A percentile compares a stretch with the other conserved stretches of the same genome.
Evolutionary conservation across 164 flowering plant genomes (phyloP).

Genomic region (Umbilicus rupestris): DNA sequence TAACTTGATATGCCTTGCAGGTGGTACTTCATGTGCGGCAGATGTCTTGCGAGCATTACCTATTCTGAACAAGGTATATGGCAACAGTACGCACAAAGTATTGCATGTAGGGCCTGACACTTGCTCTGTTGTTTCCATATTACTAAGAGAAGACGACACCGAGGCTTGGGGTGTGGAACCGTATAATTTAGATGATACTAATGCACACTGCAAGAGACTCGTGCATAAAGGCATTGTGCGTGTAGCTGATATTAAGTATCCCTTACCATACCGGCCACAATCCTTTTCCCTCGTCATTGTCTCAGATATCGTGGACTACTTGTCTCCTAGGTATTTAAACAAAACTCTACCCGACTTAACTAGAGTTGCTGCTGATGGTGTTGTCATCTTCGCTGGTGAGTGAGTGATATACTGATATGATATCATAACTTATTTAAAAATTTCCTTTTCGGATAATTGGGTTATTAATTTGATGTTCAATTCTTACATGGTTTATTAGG

Average conservation of each 20-base stretch:
- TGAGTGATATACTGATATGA: slow-evolving; percentile 33
- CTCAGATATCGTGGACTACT: slow-evolving; percentile 84
- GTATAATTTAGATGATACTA: slow-evolving; percentile 75
- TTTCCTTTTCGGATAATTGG: background rate
- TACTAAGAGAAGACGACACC: slow-evolving; percentile 68
- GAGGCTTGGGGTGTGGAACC: slow-evolving; percentile 98
- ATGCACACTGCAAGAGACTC: slow-evolving; percentile 53
- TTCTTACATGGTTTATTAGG: slow-evolving; percentile 36
- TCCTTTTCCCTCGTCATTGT: slow-evolving; percentile 82
- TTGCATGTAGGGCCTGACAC: slow-evolving; percentile 93
- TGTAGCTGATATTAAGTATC: slow-evolving; percentile 83
- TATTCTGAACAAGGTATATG: slow-evolving; percentile 59
- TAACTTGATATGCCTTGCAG: slow-evolving; percentile 31
- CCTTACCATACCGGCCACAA: slow-evolving; percentile 65
- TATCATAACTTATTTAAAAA: background rate
- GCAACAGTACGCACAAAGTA: slow-evolving; percentile 76
- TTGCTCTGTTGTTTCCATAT: slow-evolving; percentile 66
- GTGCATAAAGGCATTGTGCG: slow-evolving; percentile 80
- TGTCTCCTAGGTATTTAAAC: slow-evolving; percentile 81
- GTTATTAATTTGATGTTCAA: slow-evolving; percentile 1
- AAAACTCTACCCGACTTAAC: slow-evolving; percentile 76
- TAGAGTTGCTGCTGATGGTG: slow-evolving; percentile 64
- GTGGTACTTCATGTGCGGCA: slow-evolving; percentile 54
- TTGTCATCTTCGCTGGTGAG: slow-evolving; percentile 76
- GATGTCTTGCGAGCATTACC: slow-evolving; percentile 80